Percentiles rank a stretch among this genome's conserved stretches.
phyloP scores from a whole-genome alignment of 495 filamentous ascomycete species.

The Oidiodendron maius region DNA sequence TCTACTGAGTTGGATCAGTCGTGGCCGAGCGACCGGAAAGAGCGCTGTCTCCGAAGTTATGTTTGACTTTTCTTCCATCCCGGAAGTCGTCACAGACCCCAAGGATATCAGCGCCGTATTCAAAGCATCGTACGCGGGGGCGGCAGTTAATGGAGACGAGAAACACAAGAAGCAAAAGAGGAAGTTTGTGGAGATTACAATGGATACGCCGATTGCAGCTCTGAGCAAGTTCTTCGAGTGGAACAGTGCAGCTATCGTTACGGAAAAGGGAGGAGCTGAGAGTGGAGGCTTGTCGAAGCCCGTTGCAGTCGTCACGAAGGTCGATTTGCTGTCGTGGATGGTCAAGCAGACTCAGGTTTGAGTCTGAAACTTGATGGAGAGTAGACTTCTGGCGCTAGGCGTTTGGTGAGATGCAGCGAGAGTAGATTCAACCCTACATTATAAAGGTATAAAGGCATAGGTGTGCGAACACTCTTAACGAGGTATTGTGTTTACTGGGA shows the following conservation, averaged over 20 bases:
- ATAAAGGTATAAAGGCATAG: too few relatives aligned
- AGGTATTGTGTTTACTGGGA: too few relatives aligned
- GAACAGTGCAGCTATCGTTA: slow-evolving; percentile 93
- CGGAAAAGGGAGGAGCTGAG: slow-evolving; percentile 50
- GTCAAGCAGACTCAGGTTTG: slow-evolving; percentile 58
- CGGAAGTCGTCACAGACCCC: slow-evolving; percentile 83
- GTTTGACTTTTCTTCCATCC: slow-evolving; percentile 85
- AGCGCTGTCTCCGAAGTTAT: slow-evolving; percentile 82
- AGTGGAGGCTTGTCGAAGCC: slow-evolving; percentile 61
- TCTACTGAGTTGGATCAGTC: slow-evolving; percentile 80
- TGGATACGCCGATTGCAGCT: slow-evolving; percentile 77
- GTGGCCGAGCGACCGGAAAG: slow-evolving; percentile 65
- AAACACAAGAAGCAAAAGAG: slow-evolving; percentile 41
- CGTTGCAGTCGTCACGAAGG: slow-evolving; percentile 90
- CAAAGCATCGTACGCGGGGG: slow-evolving; percentile 11
- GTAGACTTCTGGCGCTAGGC: background rate
- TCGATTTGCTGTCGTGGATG: slow-evolving; percentile 90
- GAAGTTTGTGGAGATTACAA: slow-evolving; percentile 88
- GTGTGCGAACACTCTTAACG: too few relatives aligned
- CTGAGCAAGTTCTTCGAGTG: slow-evolving; percentile 93
- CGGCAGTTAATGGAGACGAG: slow-evolving; percentile 8
- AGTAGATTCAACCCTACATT: slow-evolving; percentile 1
- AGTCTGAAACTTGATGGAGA: background rate
- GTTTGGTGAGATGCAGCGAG: background rate
- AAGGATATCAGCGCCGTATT: slow-evolving; percentile 27